These are phyloP conservation scores for Butyriboletus regius DNA, from an alignment of 1,284 basidiomycete genomes.

Conservation along the genomic window DNA sequence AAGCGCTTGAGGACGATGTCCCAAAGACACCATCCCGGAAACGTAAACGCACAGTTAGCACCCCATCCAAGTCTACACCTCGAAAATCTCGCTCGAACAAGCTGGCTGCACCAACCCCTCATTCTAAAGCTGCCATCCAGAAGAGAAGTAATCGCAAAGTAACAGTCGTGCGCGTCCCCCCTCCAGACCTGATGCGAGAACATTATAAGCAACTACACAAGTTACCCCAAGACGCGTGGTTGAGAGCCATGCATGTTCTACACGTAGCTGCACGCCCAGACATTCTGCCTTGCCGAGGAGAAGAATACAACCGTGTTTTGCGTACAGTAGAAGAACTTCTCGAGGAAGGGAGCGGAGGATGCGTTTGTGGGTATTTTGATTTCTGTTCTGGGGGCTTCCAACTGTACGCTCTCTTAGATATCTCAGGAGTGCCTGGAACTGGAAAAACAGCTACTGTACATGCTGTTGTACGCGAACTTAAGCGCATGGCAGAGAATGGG, in stretches of 20 bases:
- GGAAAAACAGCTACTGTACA: conserved; percentile 98
- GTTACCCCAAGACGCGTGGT: conserved; percentile 68
- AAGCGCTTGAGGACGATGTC: conserved; percentile 11
- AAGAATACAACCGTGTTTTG: conserved; percentile 77
- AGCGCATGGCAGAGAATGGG: conserved; percentile 73
- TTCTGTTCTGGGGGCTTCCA: background rate
- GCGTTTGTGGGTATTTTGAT: conserved; percentile 67
- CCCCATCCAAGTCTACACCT: conserved; percentile 30
- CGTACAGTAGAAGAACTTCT: conserved; percentile 77
- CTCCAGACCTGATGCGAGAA: conserved; percentile 32
- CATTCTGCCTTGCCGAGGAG: conserved; percentile 81
- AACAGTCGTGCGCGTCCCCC: conserved; percentile 33
- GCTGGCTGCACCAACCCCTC: conserved; percentile 56
- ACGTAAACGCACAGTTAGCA: conserved; percentile 28
- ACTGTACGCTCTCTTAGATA: conserved; percentile 50
- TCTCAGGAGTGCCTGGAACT: conserved; percentile 95
- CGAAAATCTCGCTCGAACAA: conserved; percentile 26
- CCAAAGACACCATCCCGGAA: conserved; percentile 38
- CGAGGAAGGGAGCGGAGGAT: conserved; percentile 89
- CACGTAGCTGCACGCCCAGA: conserved; percentile 93
- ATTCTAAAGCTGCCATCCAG: conserved; percentile 55
- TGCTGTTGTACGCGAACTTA: conserved; percentile 80
- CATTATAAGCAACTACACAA: conserved; percentile 37
- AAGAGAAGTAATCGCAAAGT: conserved; percentile 34
- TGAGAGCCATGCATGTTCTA: conserved; percentile 78